Evolutionary conservation across 768 basidiomycete species (phyloP).

Genomic region (Russula sp.): DNA sequence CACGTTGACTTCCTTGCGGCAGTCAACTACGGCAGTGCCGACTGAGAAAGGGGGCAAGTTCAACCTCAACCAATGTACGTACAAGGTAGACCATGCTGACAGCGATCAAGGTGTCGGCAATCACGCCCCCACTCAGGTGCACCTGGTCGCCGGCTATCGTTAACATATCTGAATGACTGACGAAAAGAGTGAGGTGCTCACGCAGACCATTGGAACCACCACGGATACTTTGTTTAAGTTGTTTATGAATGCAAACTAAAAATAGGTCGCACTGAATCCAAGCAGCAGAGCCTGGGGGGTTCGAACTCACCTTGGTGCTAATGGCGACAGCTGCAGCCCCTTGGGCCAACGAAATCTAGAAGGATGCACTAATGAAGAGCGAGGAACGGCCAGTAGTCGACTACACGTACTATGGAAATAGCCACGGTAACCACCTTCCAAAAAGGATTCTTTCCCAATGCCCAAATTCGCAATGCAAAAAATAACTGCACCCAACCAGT

Average conservation of each 20-base stretch:
- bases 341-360: neutral
- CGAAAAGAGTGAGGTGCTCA: neutral
- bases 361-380: neutral
- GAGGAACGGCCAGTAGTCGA: neutral
- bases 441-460: neutral
- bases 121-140: neutral
- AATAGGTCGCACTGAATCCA: neutral
- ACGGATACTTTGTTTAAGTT: neutral
- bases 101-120: neutral
- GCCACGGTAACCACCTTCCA: conserved; percentile 1
- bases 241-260: neutral
- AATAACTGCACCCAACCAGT: conserved; percentile 1
- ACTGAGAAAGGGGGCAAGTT: neutral
- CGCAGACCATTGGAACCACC: neutral
- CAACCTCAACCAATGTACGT: neutral
- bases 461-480: conserved; percentile 9
- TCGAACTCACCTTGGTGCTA: neutral
- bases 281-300: no score
- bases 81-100: conserved; percentile 8
- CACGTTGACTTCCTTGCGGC: neutral
- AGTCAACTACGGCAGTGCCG: neutral
- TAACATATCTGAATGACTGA: neutral
- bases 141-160: neutral
- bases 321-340: neutral
- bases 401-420: neutral